phyloP scores from a whole-genome alignment of 441 rosid genomes.

The Gossypium davidsonii region DNA sequence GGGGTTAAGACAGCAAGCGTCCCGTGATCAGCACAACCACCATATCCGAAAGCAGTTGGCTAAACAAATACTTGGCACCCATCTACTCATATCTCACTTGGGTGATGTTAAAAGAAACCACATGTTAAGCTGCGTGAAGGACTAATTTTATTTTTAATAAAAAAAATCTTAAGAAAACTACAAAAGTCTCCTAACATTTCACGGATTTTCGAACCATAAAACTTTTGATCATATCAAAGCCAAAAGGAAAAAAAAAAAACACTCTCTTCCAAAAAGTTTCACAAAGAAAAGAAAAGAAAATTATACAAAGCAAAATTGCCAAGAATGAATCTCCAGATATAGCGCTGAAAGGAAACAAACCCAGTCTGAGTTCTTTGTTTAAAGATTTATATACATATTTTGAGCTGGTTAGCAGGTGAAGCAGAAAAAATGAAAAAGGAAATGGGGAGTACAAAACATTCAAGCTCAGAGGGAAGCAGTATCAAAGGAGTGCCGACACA shows the following conservation, averaged over 20 bases:
- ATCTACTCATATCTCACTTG: background rate
- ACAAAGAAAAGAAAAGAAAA: background rate
- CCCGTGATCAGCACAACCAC: slow-evolving; percentile 12
- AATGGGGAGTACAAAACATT: slow-evolving; percentile 42
- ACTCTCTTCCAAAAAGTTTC: background rate
- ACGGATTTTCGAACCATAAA: slow-evolving; percentile 31
- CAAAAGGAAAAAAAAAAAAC: background rate
- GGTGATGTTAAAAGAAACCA: slow-evolving; percentile 4
- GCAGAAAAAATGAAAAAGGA: slow-evolving; percentile 19
- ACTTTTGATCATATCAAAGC: background rate
- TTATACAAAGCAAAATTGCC: background rate
- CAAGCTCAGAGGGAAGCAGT: slow-evolving; percentile 37
- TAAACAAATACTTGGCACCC: background rate
- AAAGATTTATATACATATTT: background rate
- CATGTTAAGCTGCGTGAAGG: background rate
- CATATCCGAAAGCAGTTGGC: background rate
- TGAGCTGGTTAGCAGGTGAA: background rate
- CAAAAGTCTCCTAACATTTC: slow-evolving; percentile 24
- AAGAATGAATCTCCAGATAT: background rate
- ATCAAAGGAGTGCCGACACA: slow-evolving; percentile 67
- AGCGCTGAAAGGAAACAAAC: background rate
- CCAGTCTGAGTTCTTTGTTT: background rate
- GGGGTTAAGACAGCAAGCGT: background rate
- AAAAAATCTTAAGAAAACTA: background rate
- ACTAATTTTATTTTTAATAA: background rate